Evolutionary conservation across 2,329 filamentous ascomycete genomes (phyloP).

Genomic region (Laburnicola sp.): DNA sequence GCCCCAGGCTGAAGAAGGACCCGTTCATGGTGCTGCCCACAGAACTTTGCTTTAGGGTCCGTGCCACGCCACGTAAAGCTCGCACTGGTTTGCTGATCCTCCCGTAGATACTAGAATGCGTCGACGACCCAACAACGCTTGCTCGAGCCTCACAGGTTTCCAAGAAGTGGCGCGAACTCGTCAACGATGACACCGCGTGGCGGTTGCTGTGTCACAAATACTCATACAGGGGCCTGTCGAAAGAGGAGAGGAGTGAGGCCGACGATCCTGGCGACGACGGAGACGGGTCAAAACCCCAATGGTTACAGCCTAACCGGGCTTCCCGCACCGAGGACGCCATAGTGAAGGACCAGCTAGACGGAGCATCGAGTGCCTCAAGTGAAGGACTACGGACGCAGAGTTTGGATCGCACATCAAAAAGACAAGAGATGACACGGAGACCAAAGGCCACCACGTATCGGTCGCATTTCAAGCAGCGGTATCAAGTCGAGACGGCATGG

Average conservation of each 20-base stretch:
- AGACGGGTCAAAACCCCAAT: conserved; percentile 31
- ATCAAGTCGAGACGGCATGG: conserved; percentile 97
- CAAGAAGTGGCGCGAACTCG: conserved; percentile 84
- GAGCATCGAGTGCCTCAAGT: conserved; percentile 50
- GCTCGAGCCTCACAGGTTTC: conserved; percentile 96
- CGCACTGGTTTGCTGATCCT: conserved; percentile 18
- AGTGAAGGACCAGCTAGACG: conserved; percentile 34
- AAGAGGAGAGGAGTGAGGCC: conserved; percentile 44
- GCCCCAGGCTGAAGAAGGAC: conserved; percentile 91
- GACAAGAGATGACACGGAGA: conserved; percentile 46
- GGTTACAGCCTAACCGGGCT: conserved; percentile 29
- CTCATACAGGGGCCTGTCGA: conserved; percentile 70
- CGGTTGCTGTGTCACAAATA: conserved; percentile 96
- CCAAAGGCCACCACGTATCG: conserved; percentile 81
- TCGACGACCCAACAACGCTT: conserved; percentile 93
- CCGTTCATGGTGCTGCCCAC: conserved; percentile 91
- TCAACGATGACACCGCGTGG: conserved; percentile 98
- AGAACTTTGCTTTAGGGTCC: conserved; percentile 85
- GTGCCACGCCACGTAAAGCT: conserved; percentile 34
- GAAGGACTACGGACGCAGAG: conserved; percentile 57
- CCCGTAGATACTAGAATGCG: conserved; percentile 83
- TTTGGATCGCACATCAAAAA: conserved; percentile 56
- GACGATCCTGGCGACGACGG: conserved; percentile 33
- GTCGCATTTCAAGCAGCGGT: conserved; percentile 96
- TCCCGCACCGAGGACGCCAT: conserved; percentile 32